Conservation (phyloP, 192 early-diverging fungal genomes). For the Podila epicladia region DNA sequence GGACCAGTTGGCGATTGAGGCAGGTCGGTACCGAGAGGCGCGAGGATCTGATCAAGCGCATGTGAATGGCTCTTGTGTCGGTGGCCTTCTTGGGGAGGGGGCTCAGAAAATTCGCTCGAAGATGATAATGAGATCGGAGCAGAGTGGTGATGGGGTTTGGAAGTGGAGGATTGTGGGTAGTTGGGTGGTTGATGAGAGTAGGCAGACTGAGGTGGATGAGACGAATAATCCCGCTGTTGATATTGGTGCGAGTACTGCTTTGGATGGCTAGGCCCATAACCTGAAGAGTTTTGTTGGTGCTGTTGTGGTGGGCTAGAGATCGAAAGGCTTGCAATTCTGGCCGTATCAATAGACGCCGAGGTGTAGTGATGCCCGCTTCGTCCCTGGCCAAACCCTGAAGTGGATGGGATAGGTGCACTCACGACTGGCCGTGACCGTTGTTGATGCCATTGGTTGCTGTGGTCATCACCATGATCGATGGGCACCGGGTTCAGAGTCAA, state of each 20-base stretch:
- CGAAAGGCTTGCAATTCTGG: constrained; percentile 25
- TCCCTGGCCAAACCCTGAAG: neutral
- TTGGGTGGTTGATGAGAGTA: neutral
- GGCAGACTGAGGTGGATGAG: neutral
- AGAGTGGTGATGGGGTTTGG: neutral
- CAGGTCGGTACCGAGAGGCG: neutral
- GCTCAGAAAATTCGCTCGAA: neutral
- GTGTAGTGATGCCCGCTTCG: neutral
- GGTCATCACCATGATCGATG: constrained; percentile 14
- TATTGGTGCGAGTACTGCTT: constrained; percentile 1
- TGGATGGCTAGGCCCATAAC: neutral
- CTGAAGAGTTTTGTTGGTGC: neutral
- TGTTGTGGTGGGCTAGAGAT: constrained; percentile 5
- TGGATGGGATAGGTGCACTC: neutral
- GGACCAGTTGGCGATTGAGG: constrained; percentile 10
- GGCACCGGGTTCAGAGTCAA: constrained; percentile 36
- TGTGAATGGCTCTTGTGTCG: constrained; percentile 19
- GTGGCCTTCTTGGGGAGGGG: neutral
- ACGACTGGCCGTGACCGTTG: neutral
- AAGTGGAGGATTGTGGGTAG: neutral
- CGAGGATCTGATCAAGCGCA: neutral
- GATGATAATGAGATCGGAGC: neutral
- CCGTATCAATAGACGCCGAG: constrained; percentile 24
- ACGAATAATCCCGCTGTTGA: neutral
- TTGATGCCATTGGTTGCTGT: constrained; percentile 3